Evolutionary conservation across 2,329 filamentous ascomycete genomes (phyloP).

Genomic region (Aspergillus melleus): DNA sequence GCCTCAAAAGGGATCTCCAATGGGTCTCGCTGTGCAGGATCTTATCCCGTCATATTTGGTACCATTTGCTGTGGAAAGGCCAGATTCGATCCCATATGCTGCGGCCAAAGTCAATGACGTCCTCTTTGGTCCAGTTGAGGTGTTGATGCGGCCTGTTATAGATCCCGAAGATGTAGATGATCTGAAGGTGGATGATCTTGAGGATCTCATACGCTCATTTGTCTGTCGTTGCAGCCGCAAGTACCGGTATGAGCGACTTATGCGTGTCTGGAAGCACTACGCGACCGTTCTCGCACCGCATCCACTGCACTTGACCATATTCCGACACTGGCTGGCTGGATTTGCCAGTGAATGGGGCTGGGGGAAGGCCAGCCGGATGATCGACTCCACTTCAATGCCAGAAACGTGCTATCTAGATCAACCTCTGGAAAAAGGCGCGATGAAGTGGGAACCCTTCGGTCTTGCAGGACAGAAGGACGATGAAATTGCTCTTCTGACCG

Average conservation of each 20-base stretch:
- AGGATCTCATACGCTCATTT: neutral
- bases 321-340: neutral
- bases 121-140: neutral
- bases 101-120: neutral
- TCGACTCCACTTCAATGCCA: neutral
- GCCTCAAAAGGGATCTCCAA: neutral
- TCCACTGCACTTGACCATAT: neutral
- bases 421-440: too few species aligned
- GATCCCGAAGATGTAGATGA: neutral
- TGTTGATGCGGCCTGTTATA: neutral
- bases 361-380: neutral
- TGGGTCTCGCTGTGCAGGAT: neutral
- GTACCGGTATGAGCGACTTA: neutral
- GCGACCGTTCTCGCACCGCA: neutral
- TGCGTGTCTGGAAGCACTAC: neutral
- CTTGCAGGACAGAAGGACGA: too few species aligned
- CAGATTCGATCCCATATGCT: neutral
- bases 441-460: too few species aligned
- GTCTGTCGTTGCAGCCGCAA: neutral
- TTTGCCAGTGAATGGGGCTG: neutral
- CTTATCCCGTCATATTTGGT: neutral
- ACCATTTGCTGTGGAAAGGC: neutral
- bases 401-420: too few species aligned
- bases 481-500: neutral
- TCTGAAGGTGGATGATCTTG: neutral